A percentile compares a stretch with the other conserved stretches of the same genome.
These are phyloP conservation scores for Lepidium africanum DNA, from an alignment of 345 rosid genomes.

Conservation along the genomic window DNA sequence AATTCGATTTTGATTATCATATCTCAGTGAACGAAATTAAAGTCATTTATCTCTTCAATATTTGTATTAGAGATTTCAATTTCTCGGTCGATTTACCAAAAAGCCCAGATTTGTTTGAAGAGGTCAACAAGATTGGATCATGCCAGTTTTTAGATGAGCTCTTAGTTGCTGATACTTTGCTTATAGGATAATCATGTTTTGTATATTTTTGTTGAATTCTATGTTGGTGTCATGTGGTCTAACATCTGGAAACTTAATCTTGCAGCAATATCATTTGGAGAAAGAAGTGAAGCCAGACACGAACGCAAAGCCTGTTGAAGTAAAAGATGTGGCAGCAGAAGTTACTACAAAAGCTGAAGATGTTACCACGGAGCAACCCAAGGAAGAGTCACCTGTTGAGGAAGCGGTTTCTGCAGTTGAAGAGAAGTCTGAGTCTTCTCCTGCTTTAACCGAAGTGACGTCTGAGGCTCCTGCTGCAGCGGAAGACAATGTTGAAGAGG, in stretches of 20 bases:
- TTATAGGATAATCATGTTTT: background rate
- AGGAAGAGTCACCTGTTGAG: slow-evolving; percentile 35
- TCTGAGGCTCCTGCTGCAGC: slow-evolving; percentile 30
- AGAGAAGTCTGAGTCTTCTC: slow-evolving; percentile 28
- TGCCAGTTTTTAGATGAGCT: background rate
- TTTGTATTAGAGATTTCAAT: background rate
- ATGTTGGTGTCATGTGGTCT: background rate
- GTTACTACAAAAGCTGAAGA: slow-evolving; percentile 40
- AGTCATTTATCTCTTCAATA: background rate
- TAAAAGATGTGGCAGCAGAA: slow-evolving; percentile 38
- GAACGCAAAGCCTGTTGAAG: slow-evolving; percentile 42
- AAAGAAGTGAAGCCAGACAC: slow-evolving; percentile 50
- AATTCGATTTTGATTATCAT: background rate
- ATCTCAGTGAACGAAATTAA: background rate
- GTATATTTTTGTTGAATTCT: background rate
- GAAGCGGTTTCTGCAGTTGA: slow-evolving; percentile 25
- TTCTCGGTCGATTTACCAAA: background rate
- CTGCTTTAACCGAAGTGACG: slow-evolving; percentile 33
- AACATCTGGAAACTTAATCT: background rate
- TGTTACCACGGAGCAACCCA: slow-evolving; percentile 33
- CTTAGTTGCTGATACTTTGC: background rate
- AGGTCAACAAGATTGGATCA: slow-evolving; percentile 2
- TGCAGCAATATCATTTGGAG: slow-evolving; percentile 68
- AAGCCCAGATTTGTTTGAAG: background rate
- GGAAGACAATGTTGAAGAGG: slow-evolving; percentile 24